Evolutionary conservation across 1,284 basidiomycete species (phyloP), one percentile per base, ranked within the genome.

Genomic region (Fomes fomentarius): DNA sequence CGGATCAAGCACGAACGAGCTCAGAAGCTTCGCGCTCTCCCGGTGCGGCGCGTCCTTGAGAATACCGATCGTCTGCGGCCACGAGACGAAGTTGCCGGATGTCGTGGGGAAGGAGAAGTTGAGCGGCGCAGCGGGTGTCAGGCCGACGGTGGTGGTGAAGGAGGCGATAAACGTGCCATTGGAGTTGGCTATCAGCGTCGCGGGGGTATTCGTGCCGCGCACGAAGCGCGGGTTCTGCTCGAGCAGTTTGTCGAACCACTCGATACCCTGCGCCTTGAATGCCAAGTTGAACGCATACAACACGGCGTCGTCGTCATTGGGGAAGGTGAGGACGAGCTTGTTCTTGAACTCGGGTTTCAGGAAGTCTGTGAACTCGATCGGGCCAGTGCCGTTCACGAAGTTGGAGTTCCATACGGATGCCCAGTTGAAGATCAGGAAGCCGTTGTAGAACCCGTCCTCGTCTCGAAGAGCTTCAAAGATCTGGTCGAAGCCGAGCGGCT

Each of bases 21-120:
- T 19, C 8, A 40, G 39, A 2, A 40, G 39, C 39, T 40, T 40
- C 39, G 39, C 39, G 39, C 39, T 25, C 39, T 40, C 39, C 3
- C 5, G 39, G 39, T 40, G 39, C 39, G 39, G 39, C 39, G 39
- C 39, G 39, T 40, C 39, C 39, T 40, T 40, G 39, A 40, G 39
- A 11, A 40, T 40, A 2, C 21, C 39, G 11, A 22, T 25, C 39
- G 39, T 40, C 21, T 40, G 39, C 39, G 39, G 39, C 39, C 39
- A 40, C 10, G 39, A 24, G 39, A 40, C 39, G 39, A 40, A 40
- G 39, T 40, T 40, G 21, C 21, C 39, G 21, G 39, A 40, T 2
- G n/a, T n/a, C 21, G 21, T 40, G 3, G 39, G 39, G 39, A 40
- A 40, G 21, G 39, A 24, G 39, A 40, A 15, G 39, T 25, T 25